These are phyloP conservation scores for Saccharomyces hybrid DNA, from an alignment of 1,139 yeast species.

Conservation along the genomic window DNA sequence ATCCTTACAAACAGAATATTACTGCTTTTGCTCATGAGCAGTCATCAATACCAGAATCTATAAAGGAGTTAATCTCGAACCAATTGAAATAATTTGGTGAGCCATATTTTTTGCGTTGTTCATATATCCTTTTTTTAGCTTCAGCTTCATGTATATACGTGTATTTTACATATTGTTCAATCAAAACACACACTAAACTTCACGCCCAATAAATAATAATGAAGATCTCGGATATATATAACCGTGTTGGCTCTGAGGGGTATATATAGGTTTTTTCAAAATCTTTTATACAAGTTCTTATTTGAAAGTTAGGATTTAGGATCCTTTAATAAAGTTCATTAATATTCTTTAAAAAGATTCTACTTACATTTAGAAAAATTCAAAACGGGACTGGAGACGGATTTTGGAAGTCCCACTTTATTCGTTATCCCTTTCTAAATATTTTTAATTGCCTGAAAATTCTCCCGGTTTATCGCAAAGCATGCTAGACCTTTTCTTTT, in stretches of 20 bases:
- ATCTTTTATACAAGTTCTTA: background rate
- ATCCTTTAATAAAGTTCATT: background rate
- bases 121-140: background rate
- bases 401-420: background rate
- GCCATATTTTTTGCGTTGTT: background rate
- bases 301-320: background rate
- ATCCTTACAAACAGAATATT: slow-evolving; percentile 77
- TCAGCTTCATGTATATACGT: background rate
- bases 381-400: background rate
- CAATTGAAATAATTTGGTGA: slow-evolving; percentile 15
- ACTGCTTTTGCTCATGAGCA: slow-evolving; percentile 83
- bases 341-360: background rate
- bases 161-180: background rate
- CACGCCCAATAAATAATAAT: too few relatives aligned
- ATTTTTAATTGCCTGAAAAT: background rate
- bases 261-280: background rate
- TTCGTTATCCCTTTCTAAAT: background rate
- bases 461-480: background rate
- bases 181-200: background rate
- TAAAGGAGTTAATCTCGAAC: slow-evolving; percentile 13
- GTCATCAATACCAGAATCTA: slow-evolving; percentile 35
- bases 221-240: too few relatives aligned
- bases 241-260: background rate
- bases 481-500: background rate
- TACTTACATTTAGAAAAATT: background rate